phyloP scores from a whole-genome alignment of 2,329 filamentous ascomycete genomes.

The Phialophora chinensis region DNA sequence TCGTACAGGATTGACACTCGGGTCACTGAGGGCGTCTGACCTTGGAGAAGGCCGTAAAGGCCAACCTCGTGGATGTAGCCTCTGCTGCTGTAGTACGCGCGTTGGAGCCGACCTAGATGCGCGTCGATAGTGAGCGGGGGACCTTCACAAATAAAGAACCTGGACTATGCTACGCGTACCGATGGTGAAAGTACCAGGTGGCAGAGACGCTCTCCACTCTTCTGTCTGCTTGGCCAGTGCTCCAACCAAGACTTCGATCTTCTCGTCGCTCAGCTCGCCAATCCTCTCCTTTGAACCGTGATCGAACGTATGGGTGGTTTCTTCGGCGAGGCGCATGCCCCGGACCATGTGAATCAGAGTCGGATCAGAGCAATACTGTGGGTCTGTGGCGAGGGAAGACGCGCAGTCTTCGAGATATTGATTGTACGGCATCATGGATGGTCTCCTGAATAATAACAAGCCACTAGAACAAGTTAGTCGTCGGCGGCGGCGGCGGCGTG shows the following conservation, averaged over 20 bases:
- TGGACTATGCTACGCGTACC: constrained; percentile 8
- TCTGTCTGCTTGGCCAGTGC: constrained; percentile 18
- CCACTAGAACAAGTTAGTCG: constrained; percentile 17
- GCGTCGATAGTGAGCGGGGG: not conserved
- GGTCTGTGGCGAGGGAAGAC: constrained; percentile 23
- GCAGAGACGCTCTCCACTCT: constrained; percentile 20
- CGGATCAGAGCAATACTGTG: constrained; percentile 25
- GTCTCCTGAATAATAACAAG: constrained; percentile 14
- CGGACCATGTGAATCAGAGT: constrained; percentile 15
- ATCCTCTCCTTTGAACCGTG: constrained; percentile 26
- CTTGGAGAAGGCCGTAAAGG: constrained; percentile 29
- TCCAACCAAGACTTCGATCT: constrained; percentile 22
- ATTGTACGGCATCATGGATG: constrained; percentile 12
- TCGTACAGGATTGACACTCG: constrained; percentile 30
- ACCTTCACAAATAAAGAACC: not conserved
- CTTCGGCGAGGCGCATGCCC: constrained; percentile 20
- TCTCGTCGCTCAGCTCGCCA: constrained; percentile 28
- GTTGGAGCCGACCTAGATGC: constrained; percentile 8
- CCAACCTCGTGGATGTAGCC: constrained; percentile 30
- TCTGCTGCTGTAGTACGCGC: constrained; percentile 8
- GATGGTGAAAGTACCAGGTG: not conserved
- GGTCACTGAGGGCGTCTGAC: constrained; percentile 23
- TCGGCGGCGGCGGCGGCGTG: not conserved
- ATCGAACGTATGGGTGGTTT: constrained; percentile 22
- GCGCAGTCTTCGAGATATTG: constrained; percentile 31